phyloP scores from a whole-genome alignment of 2,329 filamentous ascomycete species.

The Chrysosporium queenslandicum region DNA sequence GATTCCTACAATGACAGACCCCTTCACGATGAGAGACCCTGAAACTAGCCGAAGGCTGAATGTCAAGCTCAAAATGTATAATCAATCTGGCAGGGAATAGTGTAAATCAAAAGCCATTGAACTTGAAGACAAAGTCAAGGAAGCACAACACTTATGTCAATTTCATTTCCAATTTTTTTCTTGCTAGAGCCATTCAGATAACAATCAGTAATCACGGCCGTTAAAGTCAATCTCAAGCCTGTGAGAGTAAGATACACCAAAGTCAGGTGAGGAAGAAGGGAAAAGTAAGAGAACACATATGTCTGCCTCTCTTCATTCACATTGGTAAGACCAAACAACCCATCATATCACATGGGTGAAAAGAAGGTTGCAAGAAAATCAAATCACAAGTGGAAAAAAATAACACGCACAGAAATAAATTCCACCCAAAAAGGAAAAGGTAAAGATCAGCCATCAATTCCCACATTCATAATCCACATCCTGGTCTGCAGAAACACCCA shows the following conservation, averaged over 20 bases:
- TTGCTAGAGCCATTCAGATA: neutral
- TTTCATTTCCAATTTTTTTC: conserved; percentile 5
- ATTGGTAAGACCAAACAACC: neutral
- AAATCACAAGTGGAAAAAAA: conserved; percentile 2
- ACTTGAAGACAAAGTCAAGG: conserved; percentile 52
- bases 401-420: conserved; percentile 2
- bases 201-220: conserved; percentile 7
- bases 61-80: no score
- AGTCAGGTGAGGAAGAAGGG: neutral
- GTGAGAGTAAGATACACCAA: conserved; percentile 8
- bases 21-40: no score
- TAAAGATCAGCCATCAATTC: neutral
- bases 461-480: conserved; percentile 1
- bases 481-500: neutral
- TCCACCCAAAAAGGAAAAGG: conserved; percentile 2
- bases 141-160: conserved; percentile 27
- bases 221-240: conserved; percentile 8
- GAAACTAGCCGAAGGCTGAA: no score
- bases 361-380: neutral
- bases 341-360: neutral
- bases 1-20: no score
- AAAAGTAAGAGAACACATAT: neutral
- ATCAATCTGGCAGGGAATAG: no score
- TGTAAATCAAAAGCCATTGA: neutral
- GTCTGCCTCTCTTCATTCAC: neutral